Evolutionary conservation across 768 basidiomycete genomes (phyloP), one percentile per base, ranked within the genome.

Genomic region (Russula dissimulans): DNA sequence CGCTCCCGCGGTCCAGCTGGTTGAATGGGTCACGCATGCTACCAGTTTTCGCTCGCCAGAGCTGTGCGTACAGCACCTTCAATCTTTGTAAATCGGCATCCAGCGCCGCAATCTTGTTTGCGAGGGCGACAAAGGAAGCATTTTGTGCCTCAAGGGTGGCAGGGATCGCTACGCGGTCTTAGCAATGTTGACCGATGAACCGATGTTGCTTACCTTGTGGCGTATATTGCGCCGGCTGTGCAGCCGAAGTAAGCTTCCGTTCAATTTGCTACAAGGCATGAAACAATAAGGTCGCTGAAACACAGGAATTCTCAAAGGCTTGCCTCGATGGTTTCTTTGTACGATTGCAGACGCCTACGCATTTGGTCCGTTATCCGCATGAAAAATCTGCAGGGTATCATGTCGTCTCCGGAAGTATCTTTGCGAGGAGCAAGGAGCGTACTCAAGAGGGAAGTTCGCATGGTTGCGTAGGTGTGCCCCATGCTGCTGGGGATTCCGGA

Each of bases 21-120:
- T 85, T 83, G 69, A 92, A 93, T 8, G 91, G 91, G 70, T 92
- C 89, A 60, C 90, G 77, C 71, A 85, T 83, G 66, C 89, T 91
- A 34, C 90, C 90, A 15, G 87, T 91, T 70, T 85, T 84, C 17
- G 81, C 77, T 12, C 87, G 82, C 87, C 88, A 92, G 6, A 90
- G 73, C 66, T 89, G 86, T 0, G 85, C 86, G 65, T 90, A 91
- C 11, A 86, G 69, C 10, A 75, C 71, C 69, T 90, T 90, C 66
- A 93, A 79, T 73, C 85, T 86, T 68, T 89, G 85, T 29, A 92
- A 69, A 65, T 91, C 87, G 2, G 79, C 78, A 60, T 92, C 85
- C 2, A 90, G 73, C 3, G 82, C 76, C 17, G 90, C 89, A 3
- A 87, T 87, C 71, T 84, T 89, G 62, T 79, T 81, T 7, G 90